phyloP scores from a whole-genome alignment of 768 basidiomycete species.

The Lactarius vividus region DNA sequence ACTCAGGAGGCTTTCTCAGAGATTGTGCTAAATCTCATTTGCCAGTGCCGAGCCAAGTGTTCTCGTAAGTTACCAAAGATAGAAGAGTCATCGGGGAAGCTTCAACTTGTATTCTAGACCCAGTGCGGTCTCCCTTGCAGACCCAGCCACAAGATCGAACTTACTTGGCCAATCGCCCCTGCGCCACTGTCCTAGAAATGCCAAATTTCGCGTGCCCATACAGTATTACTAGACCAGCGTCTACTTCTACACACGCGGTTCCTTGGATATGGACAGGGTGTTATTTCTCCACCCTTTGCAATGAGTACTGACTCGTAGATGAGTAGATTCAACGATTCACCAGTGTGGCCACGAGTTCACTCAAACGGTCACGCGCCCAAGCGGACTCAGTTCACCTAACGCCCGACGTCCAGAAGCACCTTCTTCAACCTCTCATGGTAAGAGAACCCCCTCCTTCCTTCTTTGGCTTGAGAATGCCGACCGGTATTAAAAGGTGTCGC shows the following conservation, averaged over 20 bases:
- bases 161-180: too few species aligned
- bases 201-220: too few species aligned
- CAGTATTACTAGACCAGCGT: too few species aligned
- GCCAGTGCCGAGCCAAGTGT: not conserved
- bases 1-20: not conserved
- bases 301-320: not conserved
- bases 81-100: not conserved
- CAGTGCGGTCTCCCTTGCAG: too few species aligned
- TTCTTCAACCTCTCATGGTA: not conserved
- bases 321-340: not conserved
- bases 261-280: too few species aligned
- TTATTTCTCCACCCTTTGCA: not conserved
- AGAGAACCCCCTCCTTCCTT: not conserved
- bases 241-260: too few species aligned
- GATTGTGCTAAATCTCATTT: not conserved
- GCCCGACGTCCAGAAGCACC: not conserved
- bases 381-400: not conserved
- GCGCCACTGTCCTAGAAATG: too few species aligned
- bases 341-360: not conserved
- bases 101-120: not conserved
- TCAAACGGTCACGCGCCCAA: not conserved
- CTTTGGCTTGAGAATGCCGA: not conserved
- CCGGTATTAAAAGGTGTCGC: too few species aligned
- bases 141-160: too few species aligned
- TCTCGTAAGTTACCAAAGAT: not conserved